These are phyloP conservation scores for Fusarium sulawesiense DNA, from an alignment of 2,329 filamentous ascomycete species.

Conservation along the genomic window DNA sequence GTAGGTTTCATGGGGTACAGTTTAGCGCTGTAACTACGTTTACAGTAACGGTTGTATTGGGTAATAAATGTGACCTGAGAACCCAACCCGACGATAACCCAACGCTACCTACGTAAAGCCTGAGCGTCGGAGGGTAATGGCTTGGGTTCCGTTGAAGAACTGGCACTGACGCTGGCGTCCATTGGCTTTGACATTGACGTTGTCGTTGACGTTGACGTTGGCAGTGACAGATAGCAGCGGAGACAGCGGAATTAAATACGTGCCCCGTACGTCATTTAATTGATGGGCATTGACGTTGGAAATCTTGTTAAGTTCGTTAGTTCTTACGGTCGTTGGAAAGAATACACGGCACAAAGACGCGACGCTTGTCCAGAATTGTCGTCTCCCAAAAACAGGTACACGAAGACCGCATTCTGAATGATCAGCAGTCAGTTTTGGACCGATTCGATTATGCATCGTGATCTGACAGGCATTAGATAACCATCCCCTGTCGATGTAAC, in stretches of 20 bases:
- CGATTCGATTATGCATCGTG: slow-evolving; percentile 7
- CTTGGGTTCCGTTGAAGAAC: background rate
- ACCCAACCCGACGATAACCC: background rate
- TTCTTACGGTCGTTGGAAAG: background rate
- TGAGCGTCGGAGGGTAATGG: background rate
- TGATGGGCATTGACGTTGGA: background rate
- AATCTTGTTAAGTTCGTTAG: background rate
- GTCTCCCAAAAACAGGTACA: background rate
- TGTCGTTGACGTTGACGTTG: no score
- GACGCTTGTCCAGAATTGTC: background rate
- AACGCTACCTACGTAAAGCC: background rate
- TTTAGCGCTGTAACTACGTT: background rate
- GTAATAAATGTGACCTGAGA: background rate
- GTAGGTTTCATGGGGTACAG: background rate
- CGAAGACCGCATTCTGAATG: background rate
- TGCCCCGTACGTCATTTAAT: background rate
- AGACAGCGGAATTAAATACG: background rate
- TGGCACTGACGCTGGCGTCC: background rate
- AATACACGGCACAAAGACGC: background rate
- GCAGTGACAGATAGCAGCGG: background rate
- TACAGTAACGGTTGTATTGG: background rate
- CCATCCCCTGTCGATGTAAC: slow-evolving; percentile 1
- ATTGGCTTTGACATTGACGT: no score
- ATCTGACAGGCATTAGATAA: slow-evolving; percentile 4
- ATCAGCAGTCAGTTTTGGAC: background rate